Evolutionary conservation across 768 basidiomycete genomes (phyloP).

Genomic region (Erythrobasidium yunnanense): DNA sequence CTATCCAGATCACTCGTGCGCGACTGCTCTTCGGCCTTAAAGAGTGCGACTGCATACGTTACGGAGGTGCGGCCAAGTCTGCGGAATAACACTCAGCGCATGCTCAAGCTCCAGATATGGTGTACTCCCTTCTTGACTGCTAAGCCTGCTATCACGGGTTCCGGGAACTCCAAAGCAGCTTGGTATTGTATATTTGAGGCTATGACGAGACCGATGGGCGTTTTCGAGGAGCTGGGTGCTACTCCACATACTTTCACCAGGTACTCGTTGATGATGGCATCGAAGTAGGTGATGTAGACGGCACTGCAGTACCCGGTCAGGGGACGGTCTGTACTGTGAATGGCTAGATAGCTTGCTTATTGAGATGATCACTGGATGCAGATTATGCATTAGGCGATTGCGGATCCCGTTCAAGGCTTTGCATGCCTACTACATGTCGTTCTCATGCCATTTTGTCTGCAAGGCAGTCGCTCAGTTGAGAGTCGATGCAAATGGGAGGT

Average conservation of each 20-base stretch:
- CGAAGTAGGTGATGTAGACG: conserved; percentile 69
- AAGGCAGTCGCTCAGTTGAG: neutral
- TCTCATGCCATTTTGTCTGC: conserved; percentile 23
- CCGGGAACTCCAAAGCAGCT: conserved; percentile 61
- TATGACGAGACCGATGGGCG: conserved; percentile 62
- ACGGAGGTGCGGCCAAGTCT: conserved; percentile 62
- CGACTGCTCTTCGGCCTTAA: conserved; percentile 46
- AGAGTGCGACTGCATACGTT: conserved; percentile 68
- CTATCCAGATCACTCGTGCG: conserved; percentile 43
- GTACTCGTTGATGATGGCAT: conserved; percentile 70
- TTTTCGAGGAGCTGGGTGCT: conserved; percentile 46
- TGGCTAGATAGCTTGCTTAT: neutral
- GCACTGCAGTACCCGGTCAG: conserved; percentile 47
- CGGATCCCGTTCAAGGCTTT: too few species aligned
- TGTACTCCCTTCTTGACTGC: conserved; percentile 48
- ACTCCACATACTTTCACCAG: conserved; percentile 57
- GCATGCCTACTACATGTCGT: conserved; percentile 26
- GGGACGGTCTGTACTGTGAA: neutral
- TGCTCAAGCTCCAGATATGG: neutral
- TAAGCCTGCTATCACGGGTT: conserved; percentile 59
- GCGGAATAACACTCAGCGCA: neutral
- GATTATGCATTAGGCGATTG: too few species aligned
- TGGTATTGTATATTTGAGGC: conserved; percentile 69
- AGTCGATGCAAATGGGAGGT: neutral
- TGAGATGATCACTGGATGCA: conserved; percentile 3